Evolutionary conservation across 768 basidiomycete species (phyloP).

Genomic region (Amanita rubescens): DNA sequence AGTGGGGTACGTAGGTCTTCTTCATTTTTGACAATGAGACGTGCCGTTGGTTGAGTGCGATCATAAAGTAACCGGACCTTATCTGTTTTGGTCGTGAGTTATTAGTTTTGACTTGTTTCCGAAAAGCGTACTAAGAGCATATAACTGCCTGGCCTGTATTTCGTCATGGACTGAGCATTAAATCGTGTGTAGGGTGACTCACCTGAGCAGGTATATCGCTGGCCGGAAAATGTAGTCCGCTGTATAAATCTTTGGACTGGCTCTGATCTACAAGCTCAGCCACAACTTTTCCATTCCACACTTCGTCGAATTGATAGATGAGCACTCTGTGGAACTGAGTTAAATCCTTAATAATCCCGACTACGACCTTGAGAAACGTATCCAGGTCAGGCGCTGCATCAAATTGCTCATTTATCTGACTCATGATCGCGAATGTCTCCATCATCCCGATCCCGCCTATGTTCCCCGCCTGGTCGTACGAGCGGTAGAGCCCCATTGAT

Average conservation of each 20-base stretch:
- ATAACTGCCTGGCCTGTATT: slow-evolving; percentile 56
- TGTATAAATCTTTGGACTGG: slow-evolving; percentile 64
- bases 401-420: slow-evolving; percentile 77
- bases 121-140: slow-evolving; percentile 48
- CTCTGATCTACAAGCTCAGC: slow-evolving; percentile 78
- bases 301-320: slow-evolving; percentile 76
- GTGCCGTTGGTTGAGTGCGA: slow-evolving; percentile 61
- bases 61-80: slow-evolving; percentile 76
- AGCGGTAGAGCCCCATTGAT: slow-evolving; percentile 7
- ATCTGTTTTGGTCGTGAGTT: slow-evolving; percentile 29
- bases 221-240: slow-evolving; percentile 66
- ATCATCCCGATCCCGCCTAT: slow-evolving; percentile 49
- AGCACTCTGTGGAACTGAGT: slow-evolving; percentile 78
- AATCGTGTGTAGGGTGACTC: slow-evolving; percentile 10
- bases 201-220: slow-evolving; percentile 64
- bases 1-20: slow-evolving; percentile 63
- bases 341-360: slow-evolving; percentile 66
- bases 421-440: slow-evolving; percentile 74
- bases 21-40: slow-evolving; percentile 55
- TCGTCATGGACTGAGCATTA: background rate
- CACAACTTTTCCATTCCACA: slow-evolving; percentile 74
- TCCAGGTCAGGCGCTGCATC: slow-evolving; percentile 58
- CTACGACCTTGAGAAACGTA: slow-evolving; percentile 63
- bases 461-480: slow-evolving; percentile 13
- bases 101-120: background rate